These are phyloP conservation scores for Xylaria digitata DNA, from an alignment of 2,329 filamentous ascomycete genomes.

Conservation along the genomic window DNA sequence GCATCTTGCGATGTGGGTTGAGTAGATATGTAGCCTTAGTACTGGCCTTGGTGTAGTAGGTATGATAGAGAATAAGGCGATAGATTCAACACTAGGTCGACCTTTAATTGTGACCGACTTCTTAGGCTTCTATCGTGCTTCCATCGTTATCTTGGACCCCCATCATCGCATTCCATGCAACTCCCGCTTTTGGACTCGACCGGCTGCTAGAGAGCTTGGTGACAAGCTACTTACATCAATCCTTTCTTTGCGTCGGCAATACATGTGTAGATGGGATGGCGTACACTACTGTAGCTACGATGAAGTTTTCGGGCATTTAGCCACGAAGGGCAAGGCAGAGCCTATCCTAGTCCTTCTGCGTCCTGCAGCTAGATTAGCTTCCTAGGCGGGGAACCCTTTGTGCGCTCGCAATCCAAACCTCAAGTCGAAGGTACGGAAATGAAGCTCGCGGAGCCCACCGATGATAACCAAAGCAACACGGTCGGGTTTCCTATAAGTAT, in stretches of 20 bases:
- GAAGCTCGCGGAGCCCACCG: slow-evolving; percentile 25
- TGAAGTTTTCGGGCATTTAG: slow-evolving; percentile 33
- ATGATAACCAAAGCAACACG: slow-evolving; percentile 10
- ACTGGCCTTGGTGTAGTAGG: slow-evolving; percentile 11
- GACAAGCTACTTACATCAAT: slow-evolving; percentile 37
- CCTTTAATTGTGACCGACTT: slow-evolving; percentile 12
- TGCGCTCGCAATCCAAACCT: slow-evolving; percentile 13
- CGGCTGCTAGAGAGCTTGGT: slow-evolving; percentile 36
- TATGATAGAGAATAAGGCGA: slow-evolving; percentile 27
- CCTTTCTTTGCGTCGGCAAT: slow-evolving; percentile 21
- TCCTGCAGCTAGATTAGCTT: slow-evolving; percentile 35
- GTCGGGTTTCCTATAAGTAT: background rate
- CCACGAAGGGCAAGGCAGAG: slow-evolving; percentile 33
- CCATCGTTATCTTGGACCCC: slow-evolving; percentile 50
- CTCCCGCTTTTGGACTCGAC: slow-evolving; percentile 49
- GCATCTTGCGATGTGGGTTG: slow-evolving; percentile 24
- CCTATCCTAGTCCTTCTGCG: slow-evolving; percentile 25
- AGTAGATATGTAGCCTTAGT: slow-evolving; percentile 16
- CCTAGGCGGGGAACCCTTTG: slow-evolving; percentile 10
- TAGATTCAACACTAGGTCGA: background rate
- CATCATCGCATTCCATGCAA: slow-evolving; percentile 49
- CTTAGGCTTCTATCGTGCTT: slow-evolving; percentile 48
- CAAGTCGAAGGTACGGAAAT: slow-evolving; percentile 14
- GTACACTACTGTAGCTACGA: slow-evolving; percentile 22
- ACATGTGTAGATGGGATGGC: slow-evolving; percentile 7